Base-by-base conservation (phyloP, 495 filamentous ascomycete genomes). In the Penicillium riverlandense region DNA sequence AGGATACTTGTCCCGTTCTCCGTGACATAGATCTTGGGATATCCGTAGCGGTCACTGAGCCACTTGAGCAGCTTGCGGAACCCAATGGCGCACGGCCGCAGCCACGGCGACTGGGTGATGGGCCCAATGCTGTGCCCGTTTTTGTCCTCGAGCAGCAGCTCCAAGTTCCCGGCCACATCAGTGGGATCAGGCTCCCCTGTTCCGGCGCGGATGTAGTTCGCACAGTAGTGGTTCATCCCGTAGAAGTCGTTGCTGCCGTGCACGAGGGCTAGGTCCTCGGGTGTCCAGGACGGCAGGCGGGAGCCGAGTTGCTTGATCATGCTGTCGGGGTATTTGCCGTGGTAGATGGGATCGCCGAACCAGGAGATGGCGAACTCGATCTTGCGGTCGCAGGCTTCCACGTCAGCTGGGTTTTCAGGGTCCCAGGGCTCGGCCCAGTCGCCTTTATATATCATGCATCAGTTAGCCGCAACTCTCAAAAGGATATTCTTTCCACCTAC, bases 171-270 rank as follows among this genome's bases (percentile, higher is more conserved):
- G 4, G 76, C 70, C 66, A 80, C 80, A 63, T 90, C 85, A 38
- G 84, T 73, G 22, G 61, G 58, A 0, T 79, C 74, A 4, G 84
- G 60, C 33, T 71, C 66, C 9, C 69, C 69, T 5, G 70, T 73
- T 61, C 80, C 79, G 66, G 86, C 82, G 58, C 79, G 81, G 67
- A 89, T 82, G 69, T 83, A 90, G 74, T 87, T 84, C 54, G 84
- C 81, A 43, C 84, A 87, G 72, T 89, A 88, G 70, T 87, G 84
- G 71, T 88, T 88, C 84, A 88, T 86, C 49, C 85, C 84, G 64
- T 88, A 87, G 61, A 88, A 88, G 65, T 88, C 83, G 58, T 87
- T 88, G 59, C 80, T 85, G 34, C 83, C 84, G 40, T 83, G 72
- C 35, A 88, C 78, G 7, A 88, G 71, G 4, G 77, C 78, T 7